Evolutionary conservation across 2,329 filamentous ascomycete species (phyloP).

Genomic region (Curvularia sp.): DNA sequence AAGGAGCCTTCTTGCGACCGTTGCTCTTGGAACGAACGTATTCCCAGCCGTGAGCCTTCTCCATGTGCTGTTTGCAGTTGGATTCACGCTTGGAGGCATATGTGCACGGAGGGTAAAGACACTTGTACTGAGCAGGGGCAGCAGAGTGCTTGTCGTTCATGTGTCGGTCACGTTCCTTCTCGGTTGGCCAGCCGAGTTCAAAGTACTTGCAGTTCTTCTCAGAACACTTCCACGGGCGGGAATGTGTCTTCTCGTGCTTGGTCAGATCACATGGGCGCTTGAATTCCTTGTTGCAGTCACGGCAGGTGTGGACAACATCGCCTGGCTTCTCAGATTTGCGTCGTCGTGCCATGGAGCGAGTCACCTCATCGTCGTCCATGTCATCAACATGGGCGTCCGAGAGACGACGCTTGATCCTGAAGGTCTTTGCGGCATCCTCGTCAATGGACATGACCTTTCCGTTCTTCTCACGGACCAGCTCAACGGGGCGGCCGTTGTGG

Average conservation of each 20-base stretch:
- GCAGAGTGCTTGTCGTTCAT: constrained; percentile 94
- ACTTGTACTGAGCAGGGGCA: constrained; percentile 81
- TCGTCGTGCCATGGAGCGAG: constrained; percentile 92
- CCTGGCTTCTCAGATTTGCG: constrained; percentile 91
- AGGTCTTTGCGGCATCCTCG: constrained; percentile 60
- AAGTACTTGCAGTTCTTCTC: constrained; percentile 86
- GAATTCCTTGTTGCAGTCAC: constrained; percentile 85
- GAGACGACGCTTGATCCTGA: constrained; percentile 64
- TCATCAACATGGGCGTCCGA: constrained; percentile 56
- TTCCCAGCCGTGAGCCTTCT: constrained; percentile 91
- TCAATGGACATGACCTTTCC: constrained; percentile 81
- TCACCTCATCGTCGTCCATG: constrained; percentile 80
- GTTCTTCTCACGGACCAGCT: constrained; percentile 82
- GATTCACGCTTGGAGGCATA: constrained; percentile 96
- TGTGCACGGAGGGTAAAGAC: constrained; percentile 80
- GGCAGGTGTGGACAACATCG: constrained; percentile 81
- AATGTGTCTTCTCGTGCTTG: constrained; percentile 98
- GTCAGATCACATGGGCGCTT: constrained; percentile 96
- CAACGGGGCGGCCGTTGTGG: constrained; percentile 80
- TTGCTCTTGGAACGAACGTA: constrained; percentile 94
- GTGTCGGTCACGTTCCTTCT: constrained; percentile 96
- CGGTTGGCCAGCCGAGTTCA: constrained; percentile 89
- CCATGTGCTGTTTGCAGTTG: constrained; percentile 99
- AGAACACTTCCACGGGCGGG: constrained; percentile 93
- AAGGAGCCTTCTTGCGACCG: constrained; percentile 56